phyloP scores from a whole-genome alignment of 345 rosid species.

The Hibiscus syriacus region DNA sequence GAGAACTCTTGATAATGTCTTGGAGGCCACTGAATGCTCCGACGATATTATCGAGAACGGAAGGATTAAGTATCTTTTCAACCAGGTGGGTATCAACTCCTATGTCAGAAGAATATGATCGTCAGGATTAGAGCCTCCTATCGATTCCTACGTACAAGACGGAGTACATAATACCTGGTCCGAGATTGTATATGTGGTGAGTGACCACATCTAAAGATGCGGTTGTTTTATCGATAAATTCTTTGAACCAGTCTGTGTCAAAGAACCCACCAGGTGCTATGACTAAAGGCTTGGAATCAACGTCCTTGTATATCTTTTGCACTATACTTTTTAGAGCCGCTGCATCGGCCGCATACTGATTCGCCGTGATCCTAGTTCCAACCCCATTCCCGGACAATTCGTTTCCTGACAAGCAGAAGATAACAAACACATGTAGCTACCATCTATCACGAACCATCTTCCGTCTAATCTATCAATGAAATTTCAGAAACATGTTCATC shows the following conservation, averaged over 20 bases:
- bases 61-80: conserved; percentile 74
- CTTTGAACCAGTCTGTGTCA: conserved; percentile 60
- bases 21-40: conserved; percentile 44
- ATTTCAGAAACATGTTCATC: background rate
- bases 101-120: conserved; percentile 9
- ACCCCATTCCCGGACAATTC: conserved; percentile 77
- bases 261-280: conserved; percentile 92
- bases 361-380: conserved; percentile 62
- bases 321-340: conserved; percentile 42
- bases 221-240: conserved; percentile 45
- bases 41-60: conserved; percentile 50
- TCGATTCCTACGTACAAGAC: background rate
- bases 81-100: conserved; percentile 57
- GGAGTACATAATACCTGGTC: conserved; percentile 53
- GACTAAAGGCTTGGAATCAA: conserved; percentile 49
- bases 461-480: background rate
- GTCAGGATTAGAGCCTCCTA: conserved; percentile 10
- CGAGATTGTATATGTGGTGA: conserved; percentile 93
- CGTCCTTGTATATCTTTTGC: conserved; percentile 34
- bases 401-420: conserved; percentile 50
- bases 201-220: conserved; percentile 51
- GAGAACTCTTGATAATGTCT: conserved; percentile 39
- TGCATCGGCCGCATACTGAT: conserved; percentile 68
- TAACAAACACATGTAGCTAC: background rate
- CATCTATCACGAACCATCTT: background rate